Base-by-base conservation (phyloP, 352 stramenopile species). In the Globisporangium iwayamae region DNA sequence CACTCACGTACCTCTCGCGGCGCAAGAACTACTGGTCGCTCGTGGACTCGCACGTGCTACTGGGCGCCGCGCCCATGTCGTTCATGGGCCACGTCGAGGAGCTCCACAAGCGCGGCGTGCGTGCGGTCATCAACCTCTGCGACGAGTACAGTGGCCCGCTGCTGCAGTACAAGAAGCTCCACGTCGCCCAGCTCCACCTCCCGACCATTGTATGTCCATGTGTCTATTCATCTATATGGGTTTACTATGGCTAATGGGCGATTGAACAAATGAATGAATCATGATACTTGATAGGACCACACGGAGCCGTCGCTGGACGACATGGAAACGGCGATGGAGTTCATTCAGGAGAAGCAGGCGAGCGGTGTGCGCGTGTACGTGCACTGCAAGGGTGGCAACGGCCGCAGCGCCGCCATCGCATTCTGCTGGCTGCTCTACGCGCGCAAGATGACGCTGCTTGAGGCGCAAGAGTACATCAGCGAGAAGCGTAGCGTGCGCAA, bases 381-480 rank as follows among this genome's bases (percentile, higher is more conserved):
- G 52, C 96, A 98, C 70, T 99, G 96, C 81, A 97, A 98, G 75
- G 91, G 92, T 39, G 96, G 96, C 39, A 96, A 98, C 66, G 96
- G 96, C n/a, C 84, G 96, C 55, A 97, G 83, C 34, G 94, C 91
- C 30, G 92, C 95, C 1, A 85, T 96, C 56, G 93, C 87, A 1
- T 96, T 97, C 65, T 96, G 90, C 54, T 98, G 93, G 93, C 67
- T 98, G 6, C 71, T 98, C 16, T 72, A 83, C 11, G 68, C 71
- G 34, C 86, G 85, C 60, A 76, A 77, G 13, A 87, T 90, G 71
- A 91, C 87, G 61, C 76, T 88, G 18, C 34, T 85, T 41, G 78
- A 93, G 41, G 75, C 96, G 4, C 96, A 98, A 68, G 67, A 86
- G 59, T 93, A 97, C 48, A 70, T 98, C 16, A 93, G 78, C 57